These are phyloP conservation scores for Alloteropsis semialata DNA, from an alignment of 176 grass and related monocot genomes.

Conservation along the genomic window DNA sequence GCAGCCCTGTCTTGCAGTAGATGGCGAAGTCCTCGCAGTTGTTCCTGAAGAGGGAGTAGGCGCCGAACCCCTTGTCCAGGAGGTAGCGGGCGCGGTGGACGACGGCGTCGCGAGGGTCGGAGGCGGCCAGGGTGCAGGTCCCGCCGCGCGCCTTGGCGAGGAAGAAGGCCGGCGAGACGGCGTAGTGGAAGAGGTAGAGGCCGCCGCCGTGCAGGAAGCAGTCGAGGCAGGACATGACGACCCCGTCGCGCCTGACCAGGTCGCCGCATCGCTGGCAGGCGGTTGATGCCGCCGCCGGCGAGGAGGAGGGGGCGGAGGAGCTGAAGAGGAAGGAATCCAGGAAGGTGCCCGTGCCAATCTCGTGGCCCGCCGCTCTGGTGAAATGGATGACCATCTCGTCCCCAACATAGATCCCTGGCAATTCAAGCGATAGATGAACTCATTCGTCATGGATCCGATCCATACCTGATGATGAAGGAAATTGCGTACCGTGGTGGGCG, in stretches of 20 bases:
- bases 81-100: conserved; percentile 58
- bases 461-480: no score
- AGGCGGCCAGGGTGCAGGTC: conserved; percentile 72
- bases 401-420: conserved; percentile 72
- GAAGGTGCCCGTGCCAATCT: conserved; percentile 75
- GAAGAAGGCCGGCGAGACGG: conserved; percentile 62
- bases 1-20: conserved; percentile 85
- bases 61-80: conserved; percentile 62
- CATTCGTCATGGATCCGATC: no score
- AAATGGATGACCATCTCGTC: conserved; percentile 82
- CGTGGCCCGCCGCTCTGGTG: conserved; percentile 68
- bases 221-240: conserved; percentile 75
- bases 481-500: conserved; percentile 78
- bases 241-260: conserved; percentile 39
- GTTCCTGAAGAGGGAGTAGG: conserved; percentile 82
- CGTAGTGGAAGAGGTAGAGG: conserved; percentile 75
- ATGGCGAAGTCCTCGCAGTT: conserved; percentile 95
- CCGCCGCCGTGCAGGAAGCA: conserved; percentile 74
- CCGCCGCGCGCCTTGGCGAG: conserved; percentile 83
- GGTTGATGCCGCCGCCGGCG: not conserved
- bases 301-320: conserved; percentile 28
- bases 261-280: conserved; percentile 48
- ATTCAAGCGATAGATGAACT: no score
- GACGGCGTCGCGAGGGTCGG: conserved; percentile 43
- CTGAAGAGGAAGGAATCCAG: conserved; percentile 55